Evolutionary conservation across 2,329 filamentous ascomycete genomes (phyloP).

Genomic region (Orbilia brochopaga): DNA sequence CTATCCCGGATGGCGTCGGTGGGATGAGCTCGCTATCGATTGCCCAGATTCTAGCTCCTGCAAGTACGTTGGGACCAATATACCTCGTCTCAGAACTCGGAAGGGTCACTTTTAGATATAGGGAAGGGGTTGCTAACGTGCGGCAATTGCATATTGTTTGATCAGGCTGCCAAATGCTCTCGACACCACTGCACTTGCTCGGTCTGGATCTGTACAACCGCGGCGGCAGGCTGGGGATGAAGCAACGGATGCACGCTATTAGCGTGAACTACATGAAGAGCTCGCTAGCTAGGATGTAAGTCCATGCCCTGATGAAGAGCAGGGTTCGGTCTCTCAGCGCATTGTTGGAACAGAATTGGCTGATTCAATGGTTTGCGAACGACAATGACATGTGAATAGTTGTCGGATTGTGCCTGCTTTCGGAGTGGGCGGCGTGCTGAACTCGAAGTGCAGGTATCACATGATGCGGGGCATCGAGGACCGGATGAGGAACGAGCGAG

Average conservation of each 20-base stretch:
- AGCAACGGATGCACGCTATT: conserved; percentile 72
- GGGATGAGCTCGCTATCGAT: conserved; percentile 63
- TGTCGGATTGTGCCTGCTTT: conserved; percentile 50
- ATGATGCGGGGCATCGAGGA: conserved; percentile 45
- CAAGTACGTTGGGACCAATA: conserved; percentile 60
- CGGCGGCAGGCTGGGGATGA: conserved; percentile 60
- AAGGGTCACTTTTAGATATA: not conserved
- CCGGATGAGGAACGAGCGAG: conserved; percentile 22
- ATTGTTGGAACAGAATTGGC: not conserved
- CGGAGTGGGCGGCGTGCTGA: conserved; percentile 41
- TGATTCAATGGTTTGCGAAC: not conserved
- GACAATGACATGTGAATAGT: conserved; percentile 7
- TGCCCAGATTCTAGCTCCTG: conserved; percentile 81
- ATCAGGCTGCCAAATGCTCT: conserved; percentile 67
- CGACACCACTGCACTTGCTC: conserved; percentile 82
- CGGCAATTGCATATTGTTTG: not conserved
- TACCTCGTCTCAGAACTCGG: not conserved
- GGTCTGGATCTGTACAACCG: conserved; percentile 88
- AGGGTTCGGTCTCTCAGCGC: too few relatives aligned
- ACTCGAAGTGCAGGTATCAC: conserved; percentile 38
- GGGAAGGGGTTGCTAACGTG: conserved; percentile 17
- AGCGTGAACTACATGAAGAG: conserved; percentile 77
- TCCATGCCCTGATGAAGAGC: not conserved
- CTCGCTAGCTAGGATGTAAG: conserved; percentile 72
- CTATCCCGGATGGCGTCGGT: conserved; percentile 62